Conservation (phyloP, 352 stramenopile species). For the Saprolegnia diclina region DNA sequence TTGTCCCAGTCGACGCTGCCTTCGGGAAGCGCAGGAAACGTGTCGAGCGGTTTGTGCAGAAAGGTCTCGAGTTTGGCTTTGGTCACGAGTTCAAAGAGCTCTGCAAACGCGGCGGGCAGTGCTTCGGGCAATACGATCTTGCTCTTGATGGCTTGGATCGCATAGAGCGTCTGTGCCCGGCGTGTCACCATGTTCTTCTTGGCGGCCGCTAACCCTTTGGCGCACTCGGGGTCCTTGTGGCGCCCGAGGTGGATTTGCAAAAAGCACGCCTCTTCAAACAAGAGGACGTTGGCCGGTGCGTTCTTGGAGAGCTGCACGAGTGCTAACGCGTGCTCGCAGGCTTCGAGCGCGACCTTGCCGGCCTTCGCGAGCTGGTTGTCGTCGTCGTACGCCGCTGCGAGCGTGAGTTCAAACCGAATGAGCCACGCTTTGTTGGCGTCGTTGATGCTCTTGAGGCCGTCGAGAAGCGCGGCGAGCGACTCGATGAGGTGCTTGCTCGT, state of each 20-base stretch:
- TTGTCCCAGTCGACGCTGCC: conserved; percentile 50
- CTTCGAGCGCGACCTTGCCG: conserved; percentile 59
- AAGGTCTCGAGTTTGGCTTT: conserved; percentile 44
- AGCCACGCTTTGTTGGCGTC: conserved; percentile 75
- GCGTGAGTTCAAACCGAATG: conserved; percentile 47
- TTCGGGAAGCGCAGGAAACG: conserved; percentile 10
- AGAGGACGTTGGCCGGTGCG: conserved; percentile 19
- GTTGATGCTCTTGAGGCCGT: conserved; percentile 58
- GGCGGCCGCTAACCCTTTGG: conserved; percentile 43
- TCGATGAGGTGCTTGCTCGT: conserved; percentile 68
- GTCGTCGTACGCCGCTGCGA: conserved; percentile 70
- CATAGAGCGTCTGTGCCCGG: conserved; percentile 60
- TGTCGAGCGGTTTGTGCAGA: conserved; percentile 16
- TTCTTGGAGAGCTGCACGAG: conserved; percentile 36
- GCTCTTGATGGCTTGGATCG: conserved; percentile 45
- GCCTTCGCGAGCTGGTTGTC: conserved; percentile 46
- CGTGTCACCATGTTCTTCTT: conserved; percentile 39
- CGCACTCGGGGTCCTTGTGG: conserved; percentile 65
- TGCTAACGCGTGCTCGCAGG: conserved; percentile 53
- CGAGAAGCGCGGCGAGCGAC: conserved; percentile 55
- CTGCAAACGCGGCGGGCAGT: conserved; percentile 41
- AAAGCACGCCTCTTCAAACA: conserved; percentile 64
- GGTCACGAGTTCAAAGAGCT: conserved; percentile 59
- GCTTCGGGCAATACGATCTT: conserved; percentile 29
- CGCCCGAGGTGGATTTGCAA: conserved; percentile 66